A percentile compares a stretch with the other conserved stretches of the same genome.
Evolutionary conservation across 208 protist species (phyloP).

Genomic region (Acanthamoeba royreba): DNA sequence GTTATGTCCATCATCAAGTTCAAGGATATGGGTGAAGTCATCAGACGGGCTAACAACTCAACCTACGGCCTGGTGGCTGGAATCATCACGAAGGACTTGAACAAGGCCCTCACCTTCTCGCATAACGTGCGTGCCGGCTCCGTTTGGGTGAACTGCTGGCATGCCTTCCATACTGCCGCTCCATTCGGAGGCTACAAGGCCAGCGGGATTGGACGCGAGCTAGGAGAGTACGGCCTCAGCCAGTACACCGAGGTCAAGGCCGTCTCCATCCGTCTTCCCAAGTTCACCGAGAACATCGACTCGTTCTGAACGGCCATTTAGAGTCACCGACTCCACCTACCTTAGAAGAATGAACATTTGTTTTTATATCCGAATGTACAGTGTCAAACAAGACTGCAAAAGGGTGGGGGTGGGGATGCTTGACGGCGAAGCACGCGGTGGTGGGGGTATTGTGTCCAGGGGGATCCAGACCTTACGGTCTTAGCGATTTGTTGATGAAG

Average conservation of each 20-base stretch:
- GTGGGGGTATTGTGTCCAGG: too few relatives aligned
- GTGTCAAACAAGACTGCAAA: too few relatives aligned
- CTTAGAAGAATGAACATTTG: too few relatives aligned
- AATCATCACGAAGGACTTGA: conserved; percentile 22
- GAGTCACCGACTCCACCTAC: too few relatives aligned
- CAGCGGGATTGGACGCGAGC: background rate
- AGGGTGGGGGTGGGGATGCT: too few relatives aligned
- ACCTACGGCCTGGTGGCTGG: conserved; percentile 37
- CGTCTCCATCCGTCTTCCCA: background rate
- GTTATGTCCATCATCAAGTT: conserved; percentile 48
- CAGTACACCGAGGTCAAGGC: background rate
- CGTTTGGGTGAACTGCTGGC: background rate
- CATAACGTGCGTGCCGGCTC: background rate
- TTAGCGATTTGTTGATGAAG: too few relatives aligned
- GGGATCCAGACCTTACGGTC: too few relatives aligned
- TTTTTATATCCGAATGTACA: too few relatives aligned
- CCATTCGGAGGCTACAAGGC: background rate
- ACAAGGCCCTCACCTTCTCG: background rate
- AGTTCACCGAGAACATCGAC: background rate
- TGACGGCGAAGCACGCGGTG: too few relatives aligned
- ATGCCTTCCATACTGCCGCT: background rate
- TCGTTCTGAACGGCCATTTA: too few relatives aligned
- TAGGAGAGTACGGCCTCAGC: background rate
- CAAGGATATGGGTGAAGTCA: conserved; percentile 29
- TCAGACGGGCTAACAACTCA: conserved; percentile 42